A percentile compares a stretch with the other conserved stretches of the same genome.
Evolutionary conservation across 345 rosid species (phyloP).

Genomic region (Erodium maritimum): DNA sequence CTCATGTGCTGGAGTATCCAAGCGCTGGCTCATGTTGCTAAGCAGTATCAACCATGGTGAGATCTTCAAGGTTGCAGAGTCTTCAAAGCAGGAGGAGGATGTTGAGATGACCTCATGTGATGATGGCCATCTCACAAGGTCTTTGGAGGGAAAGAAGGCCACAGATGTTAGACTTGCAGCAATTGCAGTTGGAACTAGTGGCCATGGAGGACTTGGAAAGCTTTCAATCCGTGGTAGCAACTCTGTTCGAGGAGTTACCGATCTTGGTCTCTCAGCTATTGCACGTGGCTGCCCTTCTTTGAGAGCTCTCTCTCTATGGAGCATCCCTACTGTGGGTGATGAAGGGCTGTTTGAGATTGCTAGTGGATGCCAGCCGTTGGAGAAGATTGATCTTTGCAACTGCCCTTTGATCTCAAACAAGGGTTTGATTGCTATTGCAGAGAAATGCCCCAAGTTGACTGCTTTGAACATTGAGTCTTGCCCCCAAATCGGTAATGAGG

Average conservation of each 20-base stretch:
- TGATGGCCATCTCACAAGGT: constrained; percentile 55
- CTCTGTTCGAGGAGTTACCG: constrained; percentile 36
- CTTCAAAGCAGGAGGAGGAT: constrained; percentile 15
- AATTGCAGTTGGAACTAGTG: constrained; percentile 52
- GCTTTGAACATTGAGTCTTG: constrained; percentile 48
- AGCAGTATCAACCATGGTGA: constrained; percentile 46
- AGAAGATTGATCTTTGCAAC: constrained; percentile 57
- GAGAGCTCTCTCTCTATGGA: constrained; percentile 52
- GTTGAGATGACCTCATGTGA: constrained; percentile 18
- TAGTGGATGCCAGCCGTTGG: constrained; percentile 43
- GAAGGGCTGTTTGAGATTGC: constrained; percentile 50
- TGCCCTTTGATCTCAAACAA: constrained; percentile 50
- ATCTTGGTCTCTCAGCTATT: constrained; percentile 42
- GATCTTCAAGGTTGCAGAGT: constrained; percentile 12
- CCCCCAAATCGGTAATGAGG: constrained; percentile 46
- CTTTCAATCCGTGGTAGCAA: constrained; percentile 49
- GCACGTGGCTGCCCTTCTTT: constrained; percentile 60
- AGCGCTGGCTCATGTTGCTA: constrained; percentile 50
- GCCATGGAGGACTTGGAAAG: constrained; percentile 62
- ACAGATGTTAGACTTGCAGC: constrained; percentile 65
- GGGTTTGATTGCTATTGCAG: constrained; percentile 48
- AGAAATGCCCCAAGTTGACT: constrained; percentile 45
- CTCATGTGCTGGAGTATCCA: constrained; percentile 52
- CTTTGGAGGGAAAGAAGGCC: constrained; percentile 65
- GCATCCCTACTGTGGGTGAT: constrained; percentile 41